A percentile compares a stretch with the other conserved stretches of the same genome.
These are phyloP conservation scores for Persicaria maculosa DNA, from an alignment of 148 eudicot genomes.

Conservation along the genomic window DNA sequence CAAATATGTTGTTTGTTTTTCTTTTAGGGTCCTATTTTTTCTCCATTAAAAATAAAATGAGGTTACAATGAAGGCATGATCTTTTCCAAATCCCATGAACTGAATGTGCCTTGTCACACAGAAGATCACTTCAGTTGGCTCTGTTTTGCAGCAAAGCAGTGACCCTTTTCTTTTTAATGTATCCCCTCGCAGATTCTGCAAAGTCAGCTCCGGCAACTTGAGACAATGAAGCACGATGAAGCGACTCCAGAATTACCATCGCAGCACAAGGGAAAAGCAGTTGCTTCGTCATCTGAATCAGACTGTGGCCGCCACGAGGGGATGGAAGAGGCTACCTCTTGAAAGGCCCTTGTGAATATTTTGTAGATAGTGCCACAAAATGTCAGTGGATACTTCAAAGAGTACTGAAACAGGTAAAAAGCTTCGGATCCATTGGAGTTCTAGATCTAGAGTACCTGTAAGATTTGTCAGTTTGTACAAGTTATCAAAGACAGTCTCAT, in stretches of 20 bases:
- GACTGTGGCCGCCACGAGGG: slow-evolving; percentile 22
- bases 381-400: no score
- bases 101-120: neutral
- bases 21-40: no score
- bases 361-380: slow-evolving; percentile 5
- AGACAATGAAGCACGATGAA: slow-evolving; percentile 33
- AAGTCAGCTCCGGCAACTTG: slow-evolving; percentile 42
- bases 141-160: neutral
- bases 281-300: slow-evolving; percentile 29
- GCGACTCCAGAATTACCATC: slow-evolving; percentile 21
- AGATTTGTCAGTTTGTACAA: no score
- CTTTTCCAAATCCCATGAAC: neutral
- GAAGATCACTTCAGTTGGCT: no score
- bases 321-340: slow-evolving; percentile 20
- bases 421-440: no score
- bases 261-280: slow-evolving; percentile 37
- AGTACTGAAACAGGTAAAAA: no score
- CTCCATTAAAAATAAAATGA: no score
- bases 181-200: slow-evolving; percentile 37
- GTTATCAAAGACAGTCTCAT: no score
- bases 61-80: no score
- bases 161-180: no score
- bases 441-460: no score
- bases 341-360: neutral
- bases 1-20: neutral